A percentile compares a stretch with the other conserved stretches of the same genome.
Conservation (phyloP, 345 rosid species). For the Eutrema heterophyllum region DNA sequence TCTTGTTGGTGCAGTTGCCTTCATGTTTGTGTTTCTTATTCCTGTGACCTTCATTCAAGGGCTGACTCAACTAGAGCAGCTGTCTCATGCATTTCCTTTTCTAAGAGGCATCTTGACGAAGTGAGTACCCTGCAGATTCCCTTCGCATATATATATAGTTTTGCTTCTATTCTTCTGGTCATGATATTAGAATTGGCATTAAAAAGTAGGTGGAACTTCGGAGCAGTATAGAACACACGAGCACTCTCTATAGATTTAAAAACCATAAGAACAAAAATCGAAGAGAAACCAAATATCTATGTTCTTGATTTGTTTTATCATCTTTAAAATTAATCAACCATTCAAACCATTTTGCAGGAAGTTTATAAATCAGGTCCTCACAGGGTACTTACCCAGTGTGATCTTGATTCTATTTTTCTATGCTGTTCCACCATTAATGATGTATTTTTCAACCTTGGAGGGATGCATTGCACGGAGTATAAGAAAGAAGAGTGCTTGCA, state of each 20-base stretch:
- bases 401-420: slow-evolving; percentile 62
- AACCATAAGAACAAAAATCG: not conserved
- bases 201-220: not conserved
- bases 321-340: not conserved
- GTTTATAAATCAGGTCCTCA: slow-evolving; percentile 53
- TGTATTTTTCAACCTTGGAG: slow-evolving; percentile 73
- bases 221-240: not conserved
- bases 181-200: slow-evolving; percentile 8
- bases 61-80: slow-evolving; percentile 63
- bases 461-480: slow-evolving; percentile 69
- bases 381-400: slow-evolving; percentile 97
- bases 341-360: slow-evolving; percentile 41
- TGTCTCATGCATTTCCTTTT: slow-evolving; percentile 62
- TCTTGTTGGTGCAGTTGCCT: slow-evolving; percentile 53
- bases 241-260: not conserved
- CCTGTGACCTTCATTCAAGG: slow-evolving; percentile 92
- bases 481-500: slow-evolving; percentile 79
- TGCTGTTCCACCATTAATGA: slow-evolving; percentile 85
- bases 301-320: not conserved
- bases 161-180: not conserved
- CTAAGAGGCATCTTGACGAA: slow-evolving; percentile 49
- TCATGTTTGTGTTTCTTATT: slow-evolving; percentile 69
- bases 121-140: slow-evolving; percentile 41
- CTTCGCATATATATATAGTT: not conserved
- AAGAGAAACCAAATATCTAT: not conserved